Base-by-base conservation (phyloP, 768 basidiomycete species). In the Suillus fuscotomentosus region DNA sequence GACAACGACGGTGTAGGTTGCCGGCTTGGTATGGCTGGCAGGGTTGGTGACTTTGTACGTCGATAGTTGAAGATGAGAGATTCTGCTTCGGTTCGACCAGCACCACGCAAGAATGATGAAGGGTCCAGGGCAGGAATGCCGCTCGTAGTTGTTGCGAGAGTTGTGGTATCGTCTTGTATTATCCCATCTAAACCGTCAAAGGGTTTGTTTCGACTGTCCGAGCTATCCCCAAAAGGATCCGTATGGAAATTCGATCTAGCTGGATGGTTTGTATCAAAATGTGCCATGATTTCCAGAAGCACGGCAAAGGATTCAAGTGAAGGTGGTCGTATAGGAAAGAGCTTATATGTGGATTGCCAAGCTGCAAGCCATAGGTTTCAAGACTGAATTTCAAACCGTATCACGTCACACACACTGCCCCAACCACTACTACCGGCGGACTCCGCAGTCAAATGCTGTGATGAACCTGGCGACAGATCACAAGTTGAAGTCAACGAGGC, bases 251-350 rank as follows among this genome's bases (percentile, higher is more conserved):
- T 50, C 43, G 62, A 67, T 60, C 63, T 39, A 51, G 45, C 60
- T 41, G 63, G 41, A 61, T 68, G 56, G 31, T 66, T 63, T 13
- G 59, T 62, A 45, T 62, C 60, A 27, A 60, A 64, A 60, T 61
- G 41, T 42, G 75, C 74, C 75, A 77, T 76, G 47, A 56, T 61
- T 68, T 39, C 66, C 65, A 70, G 73, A 68, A 57, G 65, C 64
- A 68, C 75, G 53, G 70, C 65, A 48, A 31, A 55, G 41, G 22
- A 59, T 38, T 39, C 9, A 38, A 38, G 62, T 20, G 51, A 39
- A 56, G 42, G 64, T 63, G 61, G 60, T 55, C 48, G 45, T 51
- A 15, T 24, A 47, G 54, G 61, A 60, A 39, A 55, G 51, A 60
- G 54, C 56, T 20, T 36, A 47, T 57, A 41, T 39, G 51, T 34